Evolutionary conservation across 192 early-diverging fungal species (phyloP), one percentile per base, ranked within the genome.

Genomic region (Umbelopsis ramanniana): DNA sequence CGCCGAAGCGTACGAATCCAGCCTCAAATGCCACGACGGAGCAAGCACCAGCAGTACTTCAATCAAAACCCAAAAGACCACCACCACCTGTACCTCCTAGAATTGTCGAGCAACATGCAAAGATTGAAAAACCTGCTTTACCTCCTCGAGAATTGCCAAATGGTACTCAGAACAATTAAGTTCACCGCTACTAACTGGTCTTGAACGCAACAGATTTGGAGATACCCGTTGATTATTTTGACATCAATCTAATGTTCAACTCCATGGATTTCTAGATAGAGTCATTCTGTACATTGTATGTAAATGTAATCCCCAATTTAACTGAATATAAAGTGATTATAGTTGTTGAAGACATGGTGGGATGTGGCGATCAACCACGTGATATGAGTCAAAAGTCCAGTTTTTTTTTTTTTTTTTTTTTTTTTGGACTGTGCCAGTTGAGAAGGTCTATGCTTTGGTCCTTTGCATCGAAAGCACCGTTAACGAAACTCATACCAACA

Each of bases 71-170:
- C 17, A 50, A 50, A 50, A 50, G n/a, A 15, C 6, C 48, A 12
- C 53, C 53, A 54, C 53, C 53, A 63, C 57, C 57, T 8, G 57
- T 63, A 35, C 57, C 57, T 17, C 57, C 57, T 33, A 63, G 57
- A 63, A 3, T 19, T 33, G 2, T 14, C 1, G 57, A 63, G 2
- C 48, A 50, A 1, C 15, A 3, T 19, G 11, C 0, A 21, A 2
- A 1, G 5, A 6, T 5, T 17, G 48, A 50, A 21, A 63, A 37
- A 33, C 57, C 57, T 12, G 33, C 33, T 7, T 35, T 63, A n/a
- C 57, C 57, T 29, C 57, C 57, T 63, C 57, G 57, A 15, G 57
- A 63, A n/a, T 26, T n/a, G 26, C 57, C 57, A 37, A 29, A 29
- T 5, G 17, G 17, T 22, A 37, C 26, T 15, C 54, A 33, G 6